Percentiles rank a stretch among this genome's conserved stretches.
These are phyloP conservation scores for Allium sativum DNA, from an alignment of 106 monocot species.

Conservation along the genomic window DNA sequence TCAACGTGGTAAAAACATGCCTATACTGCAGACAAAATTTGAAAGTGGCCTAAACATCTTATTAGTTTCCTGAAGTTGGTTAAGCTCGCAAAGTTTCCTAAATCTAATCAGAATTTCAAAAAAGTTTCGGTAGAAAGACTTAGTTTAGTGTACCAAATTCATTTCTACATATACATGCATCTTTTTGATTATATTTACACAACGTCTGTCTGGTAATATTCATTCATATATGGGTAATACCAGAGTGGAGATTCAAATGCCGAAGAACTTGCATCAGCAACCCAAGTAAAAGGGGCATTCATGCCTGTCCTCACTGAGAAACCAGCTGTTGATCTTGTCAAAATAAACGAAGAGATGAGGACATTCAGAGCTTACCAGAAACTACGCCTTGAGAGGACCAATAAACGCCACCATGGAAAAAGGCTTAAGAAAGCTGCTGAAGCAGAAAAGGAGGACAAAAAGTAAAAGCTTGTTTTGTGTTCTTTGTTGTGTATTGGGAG, in stretches of 20 bases:
- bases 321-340: conserved; percentile 22
- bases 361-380: conserved; percentile 47
- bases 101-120: too few species aligned
- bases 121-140: too few species aligned
- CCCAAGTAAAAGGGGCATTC: conserved; percentile 25
- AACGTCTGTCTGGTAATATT: too few species aligned
- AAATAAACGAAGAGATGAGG: conserved; percentile 62
- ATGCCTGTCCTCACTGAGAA: conserved; percentile 30
- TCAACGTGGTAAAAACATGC: too few species aligned
- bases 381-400: conserved; percentile 50
- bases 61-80: too few species aligned
- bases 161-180: too few species aligned
- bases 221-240: neutral
- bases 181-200: too few species aligned
- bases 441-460: conserved; percentile 71
- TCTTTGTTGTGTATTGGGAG: too few species aligned
- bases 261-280: conserved; percentile 29
- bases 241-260: conserved; percentile 38
- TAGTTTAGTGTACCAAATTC: too few species aligned
- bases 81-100: too few species aligned
- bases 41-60: too few species aligned
- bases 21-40: too few species aligned
- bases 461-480: conserved; percentile 9
- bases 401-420: conserved; percentile 42
- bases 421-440: conserved; percentile 68